Evolutionary conservation across 2,329 filamentous ascomycete genomes (phyloP).

Genomic region (Pseudogymnoascus destructans): DNA sequence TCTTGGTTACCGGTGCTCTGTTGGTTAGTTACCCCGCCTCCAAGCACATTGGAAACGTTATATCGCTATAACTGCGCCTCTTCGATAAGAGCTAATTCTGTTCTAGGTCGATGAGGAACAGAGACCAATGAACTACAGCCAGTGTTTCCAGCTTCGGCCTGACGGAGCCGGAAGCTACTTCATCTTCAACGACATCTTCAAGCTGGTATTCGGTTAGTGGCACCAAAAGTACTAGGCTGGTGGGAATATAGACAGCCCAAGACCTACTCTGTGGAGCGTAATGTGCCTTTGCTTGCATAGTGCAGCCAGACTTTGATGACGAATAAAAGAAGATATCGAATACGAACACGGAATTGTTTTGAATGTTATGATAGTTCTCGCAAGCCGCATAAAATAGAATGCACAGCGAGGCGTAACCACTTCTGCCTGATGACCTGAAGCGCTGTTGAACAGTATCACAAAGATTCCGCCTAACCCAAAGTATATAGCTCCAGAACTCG

Average conservation of each 20-base stretch:
- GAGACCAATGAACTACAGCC: constrained; percentile 80
- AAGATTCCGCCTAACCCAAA: background rate
- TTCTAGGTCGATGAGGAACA: constrained; percentile 70
- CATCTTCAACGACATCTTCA: constrained; percentile 92
- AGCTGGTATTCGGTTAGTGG: constrained; percentile 56
- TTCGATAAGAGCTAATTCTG: constrained; percentile 13
- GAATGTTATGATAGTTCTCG: background rate
- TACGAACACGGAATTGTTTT: background rate
- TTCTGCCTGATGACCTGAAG: background rate
- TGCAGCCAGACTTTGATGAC: background rate
- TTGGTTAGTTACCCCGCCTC: constrained; percentile 43
- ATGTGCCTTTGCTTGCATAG: constrained; percentile 3
- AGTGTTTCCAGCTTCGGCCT: constrained; percentile 73
- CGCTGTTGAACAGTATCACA: background rate
- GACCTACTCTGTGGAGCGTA: background rate
- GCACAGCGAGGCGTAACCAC: background rate
- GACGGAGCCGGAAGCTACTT: constrained; percentile 59
- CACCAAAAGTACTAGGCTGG: background rate
- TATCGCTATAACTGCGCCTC: constrained; percentile 8
- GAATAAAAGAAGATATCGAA: constrained; percentile 7
- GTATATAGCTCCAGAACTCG: background rate
- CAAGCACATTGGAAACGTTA: background rate
- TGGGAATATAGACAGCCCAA: constrained; percentile 1
- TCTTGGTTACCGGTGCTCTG: constrained; percentile 78
- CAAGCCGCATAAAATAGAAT: background rate